phyloP scores from a whole-genome alignment of 2,329 filamentous ascomycete species.

The Fusarium sp. region DNA sequence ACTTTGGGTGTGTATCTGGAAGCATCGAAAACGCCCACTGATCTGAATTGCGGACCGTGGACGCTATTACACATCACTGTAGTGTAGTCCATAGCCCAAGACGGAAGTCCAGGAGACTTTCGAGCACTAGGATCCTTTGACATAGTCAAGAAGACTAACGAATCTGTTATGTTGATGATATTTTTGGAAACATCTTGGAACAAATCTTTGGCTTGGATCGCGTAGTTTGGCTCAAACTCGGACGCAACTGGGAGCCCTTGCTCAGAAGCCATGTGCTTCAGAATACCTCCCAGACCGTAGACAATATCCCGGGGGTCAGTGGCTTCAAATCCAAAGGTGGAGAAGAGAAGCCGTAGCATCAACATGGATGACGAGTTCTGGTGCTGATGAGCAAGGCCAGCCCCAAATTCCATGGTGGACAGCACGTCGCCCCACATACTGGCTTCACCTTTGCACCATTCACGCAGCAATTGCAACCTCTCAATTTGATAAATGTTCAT shows the following conservation, averaged over 20 bases:
- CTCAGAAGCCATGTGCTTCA: constrained; percentile 8
- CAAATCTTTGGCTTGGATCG: not conserved
- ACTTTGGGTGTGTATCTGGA: not conserved
- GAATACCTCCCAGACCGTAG: constrained; percentile 1
- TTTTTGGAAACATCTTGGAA: not conserved
- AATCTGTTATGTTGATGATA: constrained; percentile 9
- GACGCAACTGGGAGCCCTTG: accelerated
- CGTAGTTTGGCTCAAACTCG: constrained; percentile 2
- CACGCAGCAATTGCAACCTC: not conserved
- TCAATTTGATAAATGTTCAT: not conserved
- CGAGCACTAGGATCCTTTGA: not conserved
- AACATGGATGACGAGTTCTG: not conserved
- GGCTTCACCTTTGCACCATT: constrained; percentile 13
- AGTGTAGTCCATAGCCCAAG: constrained; percentile 3
- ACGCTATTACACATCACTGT: not conserved
- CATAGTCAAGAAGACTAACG: not conserved
- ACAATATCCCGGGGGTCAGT: constrained; percentile 1
- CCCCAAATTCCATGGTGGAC: not conserved
- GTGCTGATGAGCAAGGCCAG: not conserved
- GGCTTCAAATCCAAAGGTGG: not conserved
- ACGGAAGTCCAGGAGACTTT: not conserved
- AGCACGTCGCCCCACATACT: not conserved
- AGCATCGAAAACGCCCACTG: not conserved
- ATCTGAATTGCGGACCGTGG: not conserved
- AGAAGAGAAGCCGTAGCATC: not conserved